Evolutionary conservation across 768 basidiomycete species (phyloP), one percentile per base, ranked within the genome.

Genomic region (Amylocystis lapponica): DNA sequence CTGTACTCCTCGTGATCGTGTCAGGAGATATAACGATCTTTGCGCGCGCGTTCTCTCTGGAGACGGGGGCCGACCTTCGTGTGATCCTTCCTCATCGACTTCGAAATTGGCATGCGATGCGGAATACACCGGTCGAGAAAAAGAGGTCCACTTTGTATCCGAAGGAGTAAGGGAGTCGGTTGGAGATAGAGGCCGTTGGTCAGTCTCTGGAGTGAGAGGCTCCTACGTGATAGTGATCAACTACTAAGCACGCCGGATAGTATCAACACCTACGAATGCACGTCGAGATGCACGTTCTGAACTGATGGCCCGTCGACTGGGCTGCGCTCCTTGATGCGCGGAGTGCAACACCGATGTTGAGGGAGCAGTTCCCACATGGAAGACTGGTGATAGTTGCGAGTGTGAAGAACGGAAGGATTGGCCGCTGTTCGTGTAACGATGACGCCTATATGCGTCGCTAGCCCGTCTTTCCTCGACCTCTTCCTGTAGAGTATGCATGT

Each of bases 391-490:
- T 22, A 53, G 14, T 0, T 54, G 52, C 6, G 54, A 45, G 14
- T 42, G 45, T 3, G 50, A 25, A 14, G 30, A 19, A 27, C 21
- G 8, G 48, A 46, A 32, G 7, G 50, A 53, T 12, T 37, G 36
- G n/a, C 41, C 47, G 32, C 48, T 59, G 19, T 46, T 42, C 33
- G 40, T 49, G 49, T 54, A 48, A 4, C 46, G 50, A 42, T 60
- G 55, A 13, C 47, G 41, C 19, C 52, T 27, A n/a, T 38, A 50
- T 2, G 46, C 42, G 23, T 56, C 56, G 41, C 68, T 69, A 9
- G 79, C 78, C 21, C 78, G 68, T 25, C 80, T 74, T 56, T 93
- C 88, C 43, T 84, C 89, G 1, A 83, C 62, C 60, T 94, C 89
- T 50, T 81, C 81, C 40, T 82, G 81, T 33, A 90, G 57, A 1